phyloP scores from a whole-genome alignment of 1,139 yeast species.

The Arxiozyma heterogenica region DNA sequence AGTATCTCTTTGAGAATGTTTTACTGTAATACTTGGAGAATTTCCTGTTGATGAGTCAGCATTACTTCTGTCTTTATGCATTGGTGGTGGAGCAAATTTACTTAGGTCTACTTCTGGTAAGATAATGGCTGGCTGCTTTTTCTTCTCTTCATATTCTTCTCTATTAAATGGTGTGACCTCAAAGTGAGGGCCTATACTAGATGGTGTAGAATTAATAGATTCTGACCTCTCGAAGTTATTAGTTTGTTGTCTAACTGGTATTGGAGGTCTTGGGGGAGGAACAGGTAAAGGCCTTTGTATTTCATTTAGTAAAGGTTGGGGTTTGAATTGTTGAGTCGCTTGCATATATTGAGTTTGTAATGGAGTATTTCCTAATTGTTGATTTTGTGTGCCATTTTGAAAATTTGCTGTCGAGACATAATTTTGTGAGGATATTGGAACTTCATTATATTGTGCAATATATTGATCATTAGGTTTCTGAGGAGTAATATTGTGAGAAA shows the following conservation, averaged over 20 bases:
- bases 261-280: constrained; percentile 1
- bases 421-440: neutral
- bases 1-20: neutral
- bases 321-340: constrained; percentile 7
- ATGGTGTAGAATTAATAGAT: neutral
- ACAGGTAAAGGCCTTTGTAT: neutral
- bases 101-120: constrained; percentile 14
- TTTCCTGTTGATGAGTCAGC: neutral
- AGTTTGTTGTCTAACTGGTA: constrained; percentile 1
- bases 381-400: neutral
- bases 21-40: neutral
- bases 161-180: constrained; percentile 20
- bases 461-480: neutral
- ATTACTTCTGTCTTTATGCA: constrained; percentile 19
- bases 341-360: constrained; percentile 5
- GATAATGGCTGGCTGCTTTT: constrained; percentile 8
- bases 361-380: neutral
- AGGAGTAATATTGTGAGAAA: neutral
- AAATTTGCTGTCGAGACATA: neutral
- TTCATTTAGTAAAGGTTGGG: neutral
- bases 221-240: neutral
- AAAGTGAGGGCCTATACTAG: constrained; percentile 8
- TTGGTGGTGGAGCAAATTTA: constrained; percentile 26
- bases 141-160: constrained; percentile 15
- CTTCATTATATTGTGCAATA: neutral